Base-by-base conservation (phyloP, 805 yeast species). In the Wickerhamomyces xylosicus region DNA sequence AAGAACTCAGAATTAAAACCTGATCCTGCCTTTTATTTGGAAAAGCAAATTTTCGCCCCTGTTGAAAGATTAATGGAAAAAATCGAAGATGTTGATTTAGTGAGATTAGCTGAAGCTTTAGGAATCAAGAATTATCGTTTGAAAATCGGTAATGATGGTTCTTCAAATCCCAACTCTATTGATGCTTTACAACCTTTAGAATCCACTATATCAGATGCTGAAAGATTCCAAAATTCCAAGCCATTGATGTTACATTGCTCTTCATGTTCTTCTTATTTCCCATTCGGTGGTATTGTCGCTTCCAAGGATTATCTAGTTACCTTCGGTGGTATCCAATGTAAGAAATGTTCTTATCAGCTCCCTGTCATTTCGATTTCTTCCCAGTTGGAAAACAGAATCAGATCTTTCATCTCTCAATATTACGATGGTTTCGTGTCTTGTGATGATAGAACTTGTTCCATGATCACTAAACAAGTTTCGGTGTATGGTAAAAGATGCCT, bases 401-500 rank as follows among this genome's bases (percentile, higher is more conserved):
- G 97, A 40, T 59, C 66, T 5, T 83, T 78, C 46, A 77, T 90
- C 37, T 69, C 87, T 1, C 55, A 68, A 25, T 92, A 89, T 58
- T 92, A 92, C 57, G 78, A 84, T n/a, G 90, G 89, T 4, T 77
- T 92, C 85, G 63, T 87, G 35, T 62, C 59, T 0, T 92, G 99
- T 63, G 94, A 84, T 57, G 97, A 92, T 50, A 56, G 77, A 5
- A 72, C 92, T 2, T 90, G 97, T 62, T 85, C 83, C 2, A 66
- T 74, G 38, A 68, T 69, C 14, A 89, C 97, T 0, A 70, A 95
- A 45, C 95, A 89, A 54, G 71, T 92, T 19, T 77, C 89, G 17
- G 96, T 89, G 4, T 86, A 85, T 53, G 97, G 97, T 38, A 76
- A 79, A 48, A 71, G 90, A 47, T 87, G 97, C 58, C 67, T 86